Conservation (phyloP, 371 early-diverging fungal species). For the Mucor plumbeus region DNA sequence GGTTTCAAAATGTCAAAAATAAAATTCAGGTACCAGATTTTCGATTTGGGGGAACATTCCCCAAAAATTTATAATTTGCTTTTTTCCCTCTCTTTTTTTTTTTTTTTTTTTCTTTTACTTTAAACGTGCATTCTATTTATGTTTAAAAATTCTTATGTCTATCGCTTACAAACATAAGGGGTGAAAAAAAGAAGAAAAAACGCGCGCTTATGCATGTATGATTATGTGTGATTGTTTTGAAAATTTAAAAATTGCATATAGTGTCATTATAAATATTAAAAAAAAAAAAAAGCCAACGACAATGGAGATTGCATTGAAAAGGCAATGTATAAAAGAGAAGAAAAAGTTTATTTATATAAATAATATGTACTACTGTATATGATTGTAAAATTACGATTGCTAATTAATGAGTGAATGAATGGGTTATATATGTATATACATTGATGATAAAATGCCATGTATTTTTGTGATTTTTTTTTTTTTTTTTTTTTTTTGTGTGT, state of each 20-base stretch:
- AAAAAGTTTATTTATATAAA: background rate
- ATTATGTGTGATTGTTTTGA: background rate
- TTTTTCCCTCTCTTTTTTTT: slow-evolving; percentile 1
- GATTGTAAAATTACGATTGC: background rate
- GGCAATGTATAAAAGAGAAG: background rate
- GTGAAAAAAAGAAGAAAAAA: background rate
- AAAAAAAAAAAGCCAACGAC: background rate
- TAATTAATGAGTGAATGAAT: background rate
- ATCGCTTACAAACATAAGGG: background rate
- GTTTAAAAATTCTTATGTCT: background rate
- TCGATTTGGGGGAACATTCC: background rate
- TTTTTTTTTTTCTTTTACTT: background rate
- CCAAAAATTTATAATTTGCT: background rate
- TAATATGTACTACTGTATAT: background rate
- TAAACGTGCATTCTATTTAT: background rate
- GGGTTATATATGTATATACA: background rate
- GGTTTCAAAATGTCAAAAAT: background rate
- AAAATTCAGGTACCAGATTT: slow-evolving; percentile 1
- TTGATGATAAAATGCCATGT: background rate
- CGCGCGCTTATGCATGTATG: slow-evolving; percentile 3
- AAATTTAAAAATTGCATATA: background rate
- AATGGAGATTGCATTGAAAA: background rate
- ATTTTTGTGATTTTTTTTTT: background rate
- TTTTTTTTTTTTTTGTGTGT: background rate
- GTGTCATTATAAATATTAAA: background rate